These are phyloP conservation scores for Claviceps capensis DNA, from an alignment of 2,329 filamentous ascomycete species.

Conservation along the genomic window DNA sequence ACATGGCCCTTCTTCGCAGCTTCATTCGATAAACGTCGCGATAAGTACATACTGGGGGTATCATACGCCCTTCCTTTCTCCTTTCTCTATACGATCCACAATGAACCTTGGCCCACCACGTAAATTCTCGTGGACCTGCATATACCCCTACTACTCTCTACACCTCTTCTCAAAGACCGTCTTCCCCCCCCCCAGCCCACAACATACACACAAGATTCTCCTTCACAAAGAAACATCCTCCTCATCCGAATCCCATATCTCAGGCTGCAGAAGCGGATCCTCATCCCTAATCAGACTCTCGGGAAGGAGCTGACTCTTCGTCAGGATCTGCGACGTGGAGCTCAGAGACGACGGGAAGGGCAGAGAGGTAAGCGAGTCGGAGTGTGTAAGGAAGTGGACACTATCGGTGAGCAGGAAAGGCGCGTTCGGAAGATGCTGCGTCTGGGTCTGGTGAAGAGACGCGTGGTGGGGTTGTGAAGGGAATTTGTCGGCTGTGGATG, in stretches of 20 bases:
- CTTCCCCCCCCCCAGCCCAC: too few relatives aligned
- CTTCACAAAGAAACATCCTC: slow-evolving; percentile 11
- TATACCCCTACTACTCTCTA: too few relatives aligned
- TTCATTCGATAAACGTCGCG: too few relatives aligned
- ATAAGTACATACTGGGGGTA: too few relatives aligned
- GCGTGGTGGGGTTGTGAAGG: slow-evolving; percentile 1
- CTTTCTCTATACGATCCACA: too few relatives aligned
- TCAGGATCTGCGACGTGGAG: slow-evolving; percentile 31
- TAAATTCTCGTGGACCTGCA: too few relatives aligned
- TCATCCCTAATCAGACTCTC: slow-evolving; percentile 29
- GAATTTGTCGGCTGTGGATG: slow-evolving; percentile 18
- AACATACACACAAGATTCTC: too few relatives aligned
- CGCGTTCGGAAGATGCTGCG: not conserved
- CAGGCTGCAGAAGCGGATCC: slow-evolving; percentile 14
- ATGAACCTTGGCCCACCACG: too few relatives aligned
- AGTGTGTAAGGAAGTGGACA: slow-evolving; percentile 12
- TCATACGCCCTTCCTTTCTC: too few relatives aligned
- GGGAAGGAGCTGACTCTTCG: slow-evolving; percentile 39
- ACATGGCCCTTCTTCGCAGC: too few relatives aligned
- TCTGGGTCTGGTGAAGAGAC: not conserved
- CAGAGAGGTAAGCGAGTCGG: slow-evolving; percentile 7
- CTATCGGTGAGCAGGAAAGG: slow-evolving; percentile 5
- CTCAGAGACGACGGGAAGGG: slow-evolving; percentile 7
- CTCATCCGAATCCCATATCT: slow-evolving; percentile 26
- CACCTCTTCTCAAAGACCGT: too few relatives aligned